Evolutionary conservation across 164 flowering plant genomes (phyloP).

Genomic region (Chimonanthus salicifolius): DNA sequence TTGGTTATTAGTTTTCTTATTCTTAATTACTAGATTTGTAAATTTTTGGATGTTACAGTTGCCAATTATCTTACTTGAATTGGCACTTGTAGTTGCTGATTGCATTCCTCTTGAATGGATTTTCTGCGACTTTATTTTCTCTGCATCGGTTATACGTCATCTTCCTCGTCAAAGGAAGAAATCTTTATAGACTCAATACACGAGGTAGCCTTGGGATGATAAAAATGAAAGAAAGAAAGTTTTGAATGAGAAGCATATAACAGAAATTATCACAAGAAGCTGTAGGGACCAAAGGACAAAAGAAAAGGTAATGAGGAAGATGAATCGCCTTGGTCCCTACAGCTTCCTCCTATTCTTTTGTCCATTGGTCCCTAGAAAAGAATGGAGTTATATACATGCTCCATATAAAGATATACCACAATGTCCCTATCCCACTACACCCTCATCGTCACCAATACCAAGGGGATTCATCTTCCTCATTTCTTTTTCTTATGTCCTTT

Average conservation of each 20-base stretch:
- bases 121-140: background rate
- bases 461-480: conserved; percentile 22
- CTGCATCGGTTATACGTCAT: conserved; percentile 7
- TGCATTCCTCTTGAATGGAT: background rate
- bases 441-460: too few relatives aligned
- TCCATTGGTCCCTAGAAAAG: background rate
- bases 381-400: too few relatives aligned
- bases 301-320: conserved; percentile 44
- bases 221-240: conserved; percentile 53
- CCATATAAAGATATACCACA: too few relatives aligned
- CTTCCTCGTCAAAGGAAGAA: conserved; percentile 79
- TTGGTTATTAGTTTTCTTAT: background rate
- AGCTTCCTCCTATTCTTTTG: too few relatives aligned
- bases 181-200: conserved; percentile 67
- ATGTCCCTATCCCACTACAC: too few relatives aligned
- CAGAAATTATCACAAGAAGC: conserved; percentile 60
- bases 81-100: background rate
- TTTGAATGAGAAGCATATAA: conserved; percentile 64
- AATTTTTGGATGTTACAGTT: background rate
- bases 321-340: background rate
- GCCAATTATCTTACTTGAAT: background rate
- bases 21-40: background rate
- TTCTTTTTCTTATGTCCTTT: conserved; percentile 49
- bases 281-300: conserved; percentile 52
- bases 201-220: conserved; percentile 79